Base-by-base conservation (phyloP, 257 asterid genomes). In the Fraxinus excelsior region DNA sequence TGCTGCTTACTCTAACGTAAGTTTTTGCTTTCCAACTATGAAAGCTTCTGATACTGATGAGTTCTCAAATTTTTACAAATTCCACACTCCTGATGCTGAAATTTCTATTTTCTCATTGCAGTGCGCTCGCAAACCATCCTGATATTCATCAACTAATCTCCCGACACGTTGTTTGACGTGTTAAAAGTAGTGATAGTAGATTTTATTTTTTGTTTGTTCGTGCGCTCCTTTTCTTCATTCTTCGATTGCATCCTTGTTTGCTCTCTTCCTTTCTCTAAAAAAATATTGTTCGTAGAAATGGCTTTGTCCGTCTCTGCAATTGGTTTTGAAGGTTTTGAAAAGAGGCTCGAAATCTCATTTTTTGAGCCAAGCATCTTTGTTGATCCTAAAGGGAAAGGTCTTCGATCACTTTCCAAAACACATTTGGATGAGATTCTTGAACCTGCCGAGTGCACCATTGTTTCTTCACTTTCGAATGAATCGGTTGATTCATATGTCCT, bases 91-190 rank as follows among this genome's bases (percentile, higher is more conserved):
- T 40, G 7, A 65, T 19, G 25, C 53, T 58, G 3, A 19, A 26
- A 34, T 3, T 60, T 18, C 5, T 23, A 19, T 42, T 10, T 78
- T 44, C 10, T 8, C 26, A 64, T 78, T 90, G 92, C 96, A 92
- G 97, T 93, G 97, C 84, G 96, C 97, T 79, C 97, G 97, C 96
- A 91, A 90, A 56, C 97, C 97, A 82, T 93, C 97, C 96, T 93
- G 97, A 93, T 90, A 88, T 66, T 38, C 83, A 80, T 21, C 23
- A 10, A 18, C 64, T 66, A 2, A 29, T 46, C 13, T 74, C 68
- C 67, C 2, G 16, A 71, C 87, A 78, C 96, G 96, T 91, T 87
- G 0, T 3, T 40, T 10, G 93, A 72, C 97, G 96, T 87, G 89
- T 31, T 77, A 72, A 42, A 42, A 79, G 76, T 73, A 38, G 29